These are phyloP conservation scores for Meyerozyma athensensis DNA, from an alignment of 1,139 yeast species.

Conservation along the genomic window DNA sequence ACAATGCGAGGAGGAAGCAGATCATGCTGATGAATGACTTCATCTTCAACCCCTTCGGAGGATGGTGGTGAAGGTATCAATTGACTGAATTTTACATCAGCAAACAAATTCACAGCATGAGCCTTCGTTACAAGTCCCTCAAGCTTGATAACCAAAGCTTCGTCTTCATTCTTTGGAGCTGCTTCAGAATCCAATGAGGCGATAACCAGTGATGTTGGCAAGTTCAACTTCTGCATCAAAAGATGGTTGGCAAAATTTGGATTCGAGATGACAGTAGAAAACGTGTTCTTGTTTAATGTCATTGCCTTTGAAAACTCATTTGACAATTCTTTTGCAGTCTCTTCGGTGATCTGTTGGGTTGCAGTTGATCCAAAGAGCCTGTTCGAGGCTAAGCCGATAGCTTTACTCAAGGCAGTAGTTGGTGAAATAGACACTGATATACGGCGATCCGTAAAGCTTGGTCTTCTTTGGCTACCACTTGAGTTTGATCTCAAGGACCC, in stretches of 20 bases:
- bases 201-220: constrained; percentile 21
- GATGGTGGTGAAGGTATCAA: constrained; percentile 76
- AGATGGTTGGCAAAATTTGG: constrained; percentile 28
- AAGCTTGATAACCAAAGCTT: constrained; percentile 27
- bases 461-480: constrained; percentile 36
- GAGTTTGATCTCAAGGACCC: constrained; percentile 30
- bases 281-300: constrained; percentile 10
- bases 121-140: constrained; percentile 86
- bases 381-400: constrained; percentile 82
- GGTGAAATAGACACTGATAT: constrained; percentile 75
- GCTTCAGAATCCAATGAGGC: constrained; percentile 5
- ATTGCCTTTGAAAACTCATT: constrained; percentile 5
- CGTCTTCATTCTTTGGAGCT: constrained; percentile 1
- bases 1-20: constrained; percentile 57
- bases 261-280: constrained; percentile 23
- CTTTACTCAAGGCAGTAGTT: constrained; percentile 82
- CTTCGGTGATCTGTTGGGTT: constrained; percentile 14
- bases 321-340: constrained; percentile 9
- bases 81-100: constrained; percentile 86
- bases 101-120: constrained; percentile 81
- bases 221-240: constrained; percentile 31
- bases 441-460: constrained; percentile 53
- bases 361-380: constrained; percentile 62
- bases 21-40: constrained; percentile 33
- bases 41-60: constrained; percentile 39